These are phyloP conservation scores for Wickerhamomyces sp. DNA, from an alignment of 1,139 yeast species.

Conservation along the genomic window DNA sequence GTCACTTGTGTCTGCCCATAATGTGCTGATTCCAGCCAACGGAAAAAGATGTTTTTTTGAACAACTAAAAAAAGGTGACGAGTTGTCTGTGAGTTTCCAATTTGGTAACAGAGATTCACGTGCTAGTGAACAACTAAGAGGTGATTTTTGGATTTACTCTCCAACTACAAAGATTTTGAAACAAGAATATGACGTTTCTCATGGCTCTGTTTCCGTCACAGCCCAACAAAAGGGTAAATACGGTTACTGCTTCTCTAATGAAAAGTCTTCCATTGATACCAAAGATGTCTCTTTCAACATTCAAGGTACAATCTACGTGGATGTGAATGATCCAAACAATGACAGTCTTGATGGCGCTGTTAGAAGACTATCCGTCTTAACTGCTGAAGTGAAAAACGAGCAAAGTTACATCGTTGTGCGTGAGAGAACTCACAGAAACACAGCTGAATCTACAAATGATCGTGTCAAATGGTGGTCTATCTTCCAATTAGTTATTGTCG, in stretches of 20 bases:
- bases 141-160: conserved; percentile 62
- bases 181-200: conserved; percentile 55
- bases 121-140: conserved; percentile 68
- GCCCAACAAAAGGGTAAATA: conserved; percentile 71
- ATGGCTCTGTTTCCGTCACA: conserved; percentile 71
- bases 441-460: conserved; percentile 95
- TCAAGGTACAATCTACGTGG: conserved; percentile 88
- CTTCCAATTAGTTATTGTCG: conserved; percentile 83
- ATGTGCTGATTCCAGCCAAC: conserved; percentile 75
- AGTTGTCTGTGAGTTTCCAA: conserved; percentile 85
- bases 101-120: conserved; percentile 87
- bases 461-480: conserved; percentile 98
- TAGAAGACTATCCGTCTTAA: conserved; percentile 66
- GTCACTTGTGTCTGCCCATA: conserved; percentile 51
- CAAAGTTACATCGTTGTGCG: conserved; percentile 90
- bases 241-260: conserved; percentile 90
- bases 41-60: conserved; percentile 91
- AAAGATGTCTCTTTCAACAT: conserved; percentile 94
- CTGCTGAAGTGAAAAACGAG: conserved; percentile 87
- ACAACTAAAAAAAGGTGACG: conserved; percentile 74
- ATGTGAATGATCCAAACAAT: conserved; percentile 73
- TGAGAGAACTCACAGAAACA: conserved; percentile 96
- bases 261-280: conserved; percentile 62
- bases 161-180: conserved; percentile 55
- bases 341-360: conserved; percentile 86